Conservation (phyloP, 495 filamentous ascomycete genomes). For the Parathielavia appendiculata region DNA sequence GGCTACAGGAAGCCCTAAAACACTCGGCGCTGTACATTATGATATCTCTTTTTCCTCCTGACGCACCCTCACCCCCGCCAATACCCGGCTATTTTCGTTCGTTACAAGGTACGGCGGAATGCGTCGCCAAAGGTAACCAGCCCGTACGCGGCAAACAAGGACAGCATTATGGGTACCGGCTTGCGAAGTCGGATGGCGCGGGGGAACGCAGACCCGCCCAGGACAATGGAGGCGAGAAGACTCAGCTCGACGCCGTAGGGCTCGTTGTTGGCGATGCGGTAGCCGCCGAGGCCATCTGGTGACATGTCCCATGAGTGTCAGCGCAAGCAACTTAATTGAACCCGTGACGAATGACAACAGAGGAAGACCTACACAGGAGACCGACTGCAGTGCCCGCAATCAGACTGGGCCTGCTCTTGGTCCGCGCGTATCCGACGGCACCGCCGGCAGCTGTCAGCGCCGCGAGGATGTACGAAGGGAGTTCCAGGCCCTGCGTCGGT, state of each 20-base stretch:
- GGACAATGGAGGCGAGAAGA: constrained; percentile 70
- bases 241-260: constrained; percentile 70
- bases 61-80: not conserved
- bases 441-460: constrained; percentile 81
- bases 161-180: constrained; percentile 69
- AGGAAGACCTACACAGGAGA: constrained; percentile 40
- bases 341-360: not conserved
- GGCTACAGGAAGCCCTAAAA: not conserved
- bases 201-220: constrained; percentile 78
- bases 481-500: constrained; percentile 30
- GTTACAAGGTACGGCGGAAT: constrained; percentile 36
- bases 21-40: constrained; percentile 16
- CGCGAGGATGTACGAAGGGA: constrained; percentile 66
- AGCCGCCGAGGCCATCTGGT: constrained; percentile 60
- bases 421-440: constrained; percentile 72
- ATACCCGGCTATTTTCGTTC: constrained; percentile 4
- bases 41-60: constrained; percentile 11
- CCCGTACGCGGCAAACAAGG: constrained; percentile 56
- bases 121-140: constrained; percentile 57
- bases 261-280: constrained; percentile 60
- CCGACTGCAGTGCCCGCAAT: constrained; percentile 79
- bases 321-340: not conserved
- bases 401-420: constrained; percentile 79
- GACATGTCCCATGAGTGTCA: not conserved
- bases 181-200: constrained; percentile 75